phyloP scores from a whole-genome alignment of 306 rosid species.

The Bauhinia variegata region DNA sequence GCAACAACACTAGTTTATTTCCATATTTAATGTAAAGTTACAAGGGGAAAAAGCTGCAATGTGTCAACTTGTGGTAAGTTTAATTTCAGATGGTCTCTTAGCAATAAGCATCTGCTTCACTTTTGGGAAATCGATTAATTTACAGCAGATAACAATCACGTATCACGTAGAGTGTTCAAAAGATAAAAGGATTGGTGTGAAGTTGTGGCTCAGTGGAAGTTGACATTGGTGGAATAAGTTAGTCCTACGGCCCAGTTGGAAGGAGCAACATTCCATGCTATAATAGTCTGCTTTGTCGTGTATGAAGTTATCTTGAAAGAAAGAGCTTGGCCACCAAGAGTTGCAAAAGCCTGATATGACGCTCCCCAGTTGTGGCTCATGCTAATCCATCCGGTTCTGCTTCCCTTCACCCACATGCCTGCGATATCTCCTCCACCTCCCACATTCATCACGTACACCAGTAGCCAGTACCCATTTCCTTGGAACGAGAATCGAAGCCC shows the following conservation, averaged over 20 bases:
- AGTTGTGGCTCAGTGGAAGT: slow-evolving; percentile 52
- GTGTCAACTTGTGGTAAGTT: slow-evolving; percentile 17
- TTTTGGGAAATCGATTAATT: slow-evolving; percentile 25
- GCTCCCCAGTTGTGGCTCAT: slow-evolving; percentile 99
- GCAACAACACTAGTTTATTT: not conserved
- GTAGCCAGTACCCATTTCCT: slow-evolving; percentile 89
- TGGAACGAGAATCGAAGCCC: slow-evolving; percentile 77
- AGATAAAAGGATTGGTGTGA: not conserved
- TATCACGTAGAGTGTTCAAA: not conserved
- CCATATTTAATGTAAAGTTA: slow-evolving; percentile 12
- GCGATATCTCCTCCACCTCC: slow-evolving; percentile 92
- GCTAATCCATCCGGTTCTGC: slow-evolving; percentile 70
- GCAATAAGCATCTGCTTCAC: slow-evolving; percentile 27
- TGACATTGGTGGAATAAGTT: slow-evolving; percentile 55
- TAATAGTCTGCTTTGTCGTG: slow-evolving; percentile 63
- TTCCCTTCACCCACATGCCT: slow-evolving; percentile 78
- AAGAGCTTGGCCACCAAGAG: slow-evolving; percentile 72
- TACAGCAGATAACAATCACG: slow-evolving; percentile 25
- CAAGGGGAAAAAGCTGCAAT: not conserved
- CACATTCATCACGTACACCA: slow-evolving; percentile 91
- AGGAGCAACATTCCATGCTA: slow-evolving; percentile 76
- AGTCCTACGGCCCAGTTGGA: slow-evolving; percentile 64
- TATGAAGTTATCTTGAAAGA: slow-evolving; percentile 78
- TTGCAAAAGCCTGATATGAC: slow-evolving; percentile 83
- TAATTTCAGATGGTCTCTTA: slow-evolving; percentile 11